These are phyloP conservation scores for Quercus robur DNA, from an alignment of 306 rosid species.

Conservation along the genomic window DNA sequence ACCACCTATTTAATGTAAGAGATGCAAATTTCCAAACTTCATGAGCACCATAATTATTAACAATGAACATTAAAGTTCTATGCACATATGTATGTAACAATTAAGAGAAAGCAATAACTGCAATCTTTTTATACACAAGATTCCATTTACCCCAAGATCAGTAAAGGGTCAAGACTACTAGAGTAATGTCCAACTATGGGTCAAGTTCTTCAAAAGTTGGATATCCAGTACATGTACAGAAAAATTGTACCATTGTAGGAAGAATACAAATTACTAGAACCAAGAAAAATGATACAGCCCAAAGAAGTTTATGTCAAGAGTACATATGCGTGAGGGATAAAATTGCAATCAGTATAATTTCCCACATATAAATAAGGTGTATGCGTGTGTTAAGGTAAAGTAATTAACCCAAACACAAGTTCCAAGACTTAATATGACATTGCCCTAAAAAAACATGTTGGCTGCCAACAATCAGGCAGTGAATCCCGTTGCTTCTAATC, in stretches of 20 bases:
- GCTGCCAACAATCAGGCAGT: too few relatives aligned
- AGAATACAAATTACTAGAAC: background rate
- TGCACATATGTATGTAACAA: background rate
- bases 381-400: too few relatives aligned
- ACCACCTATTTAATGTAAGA: conserved; percentile 56
- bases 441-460: too few relatives aligned
- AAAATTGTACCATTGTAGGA: background rate
- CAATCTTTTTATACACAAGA: background rate
- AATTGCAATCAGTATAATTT: too few relatives aligned
- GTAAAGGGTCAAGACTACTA: background rate
- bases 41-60: background rate
- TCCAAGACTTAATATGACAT: too few relatives aligned
- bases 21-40: background rate
- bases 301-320: too few relatives aligned
- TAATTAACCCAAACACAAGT: too few relatives aligned
- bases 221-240: background rate
- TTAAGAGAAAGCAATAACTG: background rate
- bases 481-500: too few relatives aligned
- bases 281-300: too few relatives aligned
- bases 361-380: too few relatives aligned
- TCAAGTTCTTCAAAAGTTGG: background rate
- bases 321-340: too few relatives aligned
- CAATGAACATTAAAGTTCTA: background rate
- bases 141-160: background rate
- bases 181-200: background rate